Evolutionary conservation across 306 rosid genomes (phyloP).

Genomic region (Pueraria montana): DNA sequence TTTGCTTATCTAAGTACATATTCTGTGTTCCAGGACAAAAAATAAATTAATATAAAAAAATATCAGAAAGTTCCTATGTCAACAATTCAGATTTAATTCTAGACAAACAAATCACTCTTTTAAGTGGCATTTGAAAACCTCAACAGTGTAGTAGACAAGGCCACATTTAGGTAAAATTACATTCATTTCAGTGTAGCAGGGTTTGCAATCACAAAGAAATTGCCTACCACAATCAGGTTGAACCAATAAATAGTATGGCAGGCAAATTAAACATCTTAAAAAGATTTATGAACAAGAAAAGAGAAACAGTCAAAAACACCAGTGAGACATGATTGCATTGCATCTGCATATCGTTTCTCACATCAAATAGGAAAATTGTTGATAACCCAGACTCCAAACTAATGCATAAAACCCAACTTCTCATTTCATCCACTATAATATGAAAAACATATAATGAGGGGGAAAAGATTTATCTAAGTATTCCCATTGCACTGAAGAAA

Average conservation of each 20-base stretch:
- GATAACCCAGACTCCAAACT: slow-evolving; percentile 28
- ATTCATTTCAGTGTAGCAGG: slow-evolving; percentile 15
- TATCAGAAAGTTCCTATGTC: slow-evolving; percentile 2
- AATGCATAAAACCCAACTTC: slow-evolving; percentile 17
- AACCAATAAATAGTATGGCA: neutral
- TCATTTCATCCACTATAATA: slow-evolving; percentile 4
- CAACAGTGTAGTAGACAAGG: neutral
- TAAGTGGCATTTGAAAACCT: neutral
- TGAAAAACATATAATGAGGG: neutral
- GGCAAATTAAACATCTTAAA: slow-evolving; percentile 5
- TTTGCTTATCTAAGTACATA: slow-evolving; percentile 1
- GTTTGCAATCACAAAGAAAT: slow-evolving; percentile 25
- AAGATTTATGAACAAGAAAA: neutral
- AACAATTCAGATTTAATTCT: slow-evolving; percentile 7
- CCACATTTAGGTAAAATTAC: neutral
- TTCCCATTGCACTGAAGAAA: slow-evolving; percentile 17
- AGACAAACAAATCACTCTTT: slow-evolving; percentile 19
- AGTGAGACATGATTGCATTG: slow-evolving; percentile 13
- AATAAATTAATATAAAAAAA: slow-evolving; percentile 18
- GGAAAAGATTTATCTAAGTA: neutral
- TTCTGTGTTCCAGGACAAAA: slow-evolving; percentile 5
- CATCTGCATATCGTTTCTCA: too few species aligned
- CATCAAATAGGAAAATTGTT: too few species aligned
- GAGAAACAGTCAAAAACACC: neutral
- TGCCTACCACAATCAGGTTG: neutral